Evolutionary conservation across 2,329 filamentous ascomycete genomes (phyloP).

Genomic region (Neobulgaria alba): DNA sequence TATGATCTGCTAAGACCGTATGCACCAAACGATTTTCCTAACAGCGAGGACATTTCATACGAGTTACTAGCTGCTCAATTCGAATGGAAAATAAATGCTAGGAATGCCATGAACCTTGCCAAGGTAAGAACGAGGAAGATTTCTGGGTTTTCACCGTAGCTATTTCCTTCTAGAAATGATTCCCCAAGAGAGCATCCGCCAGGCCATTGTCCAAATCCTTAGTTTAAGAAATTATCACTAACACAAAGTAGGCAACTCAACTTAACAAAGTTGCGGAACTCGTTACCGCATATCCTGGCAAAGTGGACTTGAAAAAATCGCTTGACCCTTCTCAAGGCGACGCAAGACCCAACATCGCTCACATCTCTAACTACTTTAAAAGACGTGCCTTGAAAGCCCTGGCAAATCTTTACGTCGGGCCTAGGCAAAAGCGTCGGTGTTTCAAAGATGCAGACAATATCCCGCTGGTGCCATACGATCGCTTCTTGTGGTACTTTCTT

Average conservation of each 20-base stretch:
- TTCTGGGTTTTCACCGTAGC: no score
- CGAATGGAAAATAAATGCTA: no score
- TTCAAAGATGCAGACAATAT: conserved; percentile 1
- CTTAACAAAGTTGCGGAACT: conserved; percentile 5
- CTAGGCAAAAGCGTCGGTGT: not conserved
- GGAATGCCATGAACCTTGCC: no score
- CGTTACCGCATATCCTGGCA: conserved; percentile 5
- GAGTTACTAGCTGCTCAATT: no score
- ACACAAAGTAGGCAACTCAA: conserved; percentile 4
- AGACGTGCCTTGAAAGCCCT: not conserved
- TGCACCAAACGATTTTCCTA: no score
- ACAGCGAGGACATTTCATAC: no score
- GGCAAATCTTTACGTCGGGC: not conserved
- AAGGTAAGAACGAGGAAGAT: no score
- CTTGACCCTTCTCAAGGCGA: conserved; percentile 8
- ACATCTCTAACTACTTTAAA: conserved; percentile 4
- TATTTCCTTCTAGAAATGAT: no score
- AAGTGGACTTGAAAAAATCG: conserved; percentile 9
- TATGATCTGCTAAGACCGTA: no score
- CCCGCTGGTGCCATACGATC: conserved; percentile 8
- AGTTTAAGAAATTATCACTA: no score
- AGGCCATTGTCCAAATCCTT: conserved; percentile 4
- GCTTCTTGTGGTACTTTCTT: conserved; percentile 9
- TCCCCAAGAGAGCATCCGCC: no score
- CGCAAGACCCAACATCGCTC: conserved; percentile 5